phyloP scores from a whole-genome alignment of 202 grass and related monocot species.

The Saccharum hybrid region DNA sequence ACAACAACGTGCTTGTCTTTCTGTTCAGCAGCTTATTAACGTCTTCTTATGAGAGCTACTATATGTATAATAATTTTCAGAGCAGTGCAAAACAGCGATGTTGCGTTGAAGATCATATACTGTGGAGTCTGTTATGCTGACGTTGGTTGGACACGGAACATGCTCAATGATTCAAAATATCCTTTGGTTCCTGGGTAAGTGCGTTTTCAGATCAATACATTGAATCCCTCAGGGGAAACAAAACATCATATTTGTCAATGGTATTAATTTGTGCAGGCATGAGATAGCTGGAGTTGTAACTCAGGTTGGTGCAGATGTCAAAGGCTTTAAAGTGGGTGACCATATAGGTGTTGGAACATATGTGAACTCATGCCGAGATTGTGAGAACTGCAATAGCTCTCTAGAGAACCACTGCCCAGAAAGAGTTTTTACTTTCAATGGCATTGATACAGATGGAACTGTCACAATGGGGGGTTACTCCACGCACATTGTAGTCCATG shows the following conservation, averaged over 20 bases:
- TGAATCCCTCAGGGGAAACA: background rate
- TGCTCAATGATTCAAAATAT: slow-evolving; percentile 50
- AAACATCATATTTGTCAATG: background rate
- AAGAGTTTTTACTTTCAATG: slow-evolving; percentile 57
- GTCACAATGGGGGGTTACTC: slow-evolving; percentile 91
- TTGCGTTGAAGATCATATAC: slow-evolving; percentile 71
- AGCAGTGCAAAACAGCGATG: slow-evolving; percentile 52
- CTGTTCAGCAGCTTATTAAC: background rate
- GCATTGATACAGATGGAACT: slow-evolving; percentile 68
- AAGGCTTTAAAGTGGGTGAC: slow-evolving; percentile 69
- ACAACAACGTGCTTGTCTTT: background rate
- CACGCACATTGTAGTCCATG: slow-evolving; percentile 66
- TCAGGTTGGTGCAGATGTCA: slow-evolving; percentile 71
- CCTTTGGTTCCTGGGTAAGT: no score
- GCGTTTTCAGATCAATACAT: no score
- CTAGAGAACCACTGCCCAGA: slow-evolving; percentile 65
- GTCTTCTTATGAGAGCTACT: background rate
- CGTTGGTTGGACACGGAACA: slow-evolving; percentile 63
- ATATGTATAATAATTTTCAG: slow-evolving; percentile 42
- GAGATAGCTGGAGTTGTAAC: slow-evolving; percentile 87
- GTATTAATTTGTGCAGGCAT: slow-evolving; percentile 57
- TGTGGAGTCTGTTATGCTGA: slow-evolving; percentile 93
- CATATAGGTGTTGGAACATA: slow-evolving; percentile 73
- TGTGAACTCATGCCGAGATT: slow-evolving; percentile 74
- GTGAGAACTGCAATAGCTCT: slow-evolving; percentile 63